A percentile compares a stretch with the other conserved stretches of the same genome.
Evolutionary conservation across 176 grass and related monocot genomes (phyloP).

Genomic region (Rhynchospora breviuscula): DNA sequence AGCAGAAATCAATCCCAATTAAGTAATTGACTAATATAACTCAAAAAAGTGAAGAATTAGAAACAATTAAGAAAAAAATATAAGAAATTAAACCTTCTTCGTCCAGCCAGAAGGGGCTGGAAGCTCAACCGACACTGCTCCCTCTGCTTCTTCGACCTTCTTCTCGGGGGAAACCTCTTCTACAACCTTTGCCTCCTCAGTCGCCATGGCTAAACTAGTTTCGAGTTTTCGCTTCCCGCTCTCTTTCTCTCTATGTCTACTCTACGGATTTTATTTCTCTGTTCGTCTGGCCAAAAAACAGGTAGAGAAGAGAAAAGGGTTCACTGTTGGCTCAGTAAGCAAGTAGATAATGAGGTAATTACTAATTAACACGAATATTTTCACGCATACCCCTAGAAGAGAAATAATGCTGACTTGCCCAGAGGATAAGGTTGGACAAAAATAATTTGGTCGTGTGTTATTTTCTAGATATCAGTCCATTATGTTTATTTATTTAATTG

Average conservation of each 20-base stretch:
- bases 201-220: conserved; percentile 23
- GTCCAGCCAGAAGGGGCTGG: conserved; percentile 31
- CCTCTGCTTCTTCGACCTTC: conserved; percentile 13
- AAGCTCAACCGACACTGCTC: conserved; percentile 20
- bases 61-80: not conserved
- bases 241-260: not conserved
- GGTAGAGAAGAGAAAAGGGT: not conserved
- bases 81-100: conserved; percentile 31
- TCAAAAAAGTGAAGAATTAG: not conserved
- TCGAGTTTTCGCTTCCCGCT: conserved; percentile 31
- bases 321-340: not conserved
- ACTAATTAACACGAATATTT: conserved; percentile 3
- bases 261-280: not conserved
- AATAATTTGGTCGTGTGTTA: not conserved
- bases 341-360: not conserved
- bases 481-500: not conserved
- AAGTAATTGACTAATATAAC: not conserved
- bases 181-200: conserved; percentile 10
- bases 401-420: not conserved
- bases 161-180: conserved; percentile 1
- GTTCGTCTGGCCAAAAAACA: not conserved
- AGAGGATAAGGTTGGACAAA: not conserved
- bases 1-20: not conserved
- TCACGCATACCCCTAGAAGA: not conserved
- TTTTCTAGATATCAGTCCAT: not conserved